phyloP scores from a whole-genome alignment of 305 asterid species.

The Striga hermonthica region DNA sequence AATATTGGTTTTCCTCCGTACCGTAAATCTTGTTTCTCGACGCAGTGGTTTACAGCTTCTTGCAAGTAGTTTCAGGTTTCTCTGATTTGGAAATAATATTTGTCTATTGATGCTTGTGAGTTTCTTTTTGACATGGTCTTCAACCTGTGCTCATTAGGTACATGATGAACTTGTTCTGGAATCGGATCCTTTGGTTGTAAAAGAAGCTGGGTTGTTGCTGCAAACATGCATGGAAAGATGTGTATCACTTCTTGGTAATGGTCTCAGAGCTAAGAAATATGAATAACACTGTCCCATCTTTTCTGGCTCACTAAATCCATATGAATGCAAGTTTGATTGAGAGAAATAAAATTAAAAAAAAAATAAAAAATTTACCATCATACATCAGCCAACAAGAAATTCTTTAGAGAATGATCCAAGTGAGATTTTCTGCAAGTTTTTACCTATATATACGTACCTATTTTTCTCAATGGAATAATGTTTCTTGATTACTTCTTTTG shows the following conservation, averaged over 20 bases:
- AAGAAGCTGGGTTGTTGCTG: slow-evolving; percentile 79
- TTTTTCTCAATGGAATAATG: slow-evolving; percentile 6
- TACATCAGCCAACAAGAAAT: neutral
- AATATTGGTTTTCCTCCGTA: too few species aligned
- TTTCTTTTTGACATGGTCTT: slow-evolving; percentile 18
- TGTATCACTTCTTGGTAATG: slow-evolving; percentile 75
- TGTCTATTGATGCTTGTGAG: slow-evolving; percentile 12
- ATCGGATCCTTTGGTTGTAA: slow-evolving; percentile 70
- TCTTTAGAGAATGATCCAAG: neutral
- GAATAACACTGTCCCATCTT: slow-evolving; percentile 10
- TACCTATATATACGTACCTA: slow-evolving; percentile 9
- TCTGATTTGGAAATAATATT: neutral
- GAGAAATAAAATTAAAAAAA: too few species aligned
- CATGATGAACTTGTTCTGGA: slow-evolving; percentile 94
- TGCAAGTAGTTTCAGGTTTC: neutral
- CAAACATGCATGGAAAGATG: slow-evolving; percentile 85
- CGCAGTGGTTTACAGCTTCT: slow-evolving; percentile 4
- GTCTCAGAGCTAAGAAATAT: slow-evolving; percentile 22
- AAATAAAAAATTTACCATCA: too few species aligned
- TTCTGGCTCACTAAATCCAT: neutral
- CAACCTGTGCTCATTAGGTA: slow-evolving; percentile 50
- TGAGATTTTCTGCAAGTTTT: slow-evolving; percentile 18
- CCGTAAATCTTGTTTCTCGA: neutral
- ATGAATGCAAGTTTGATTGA: too few species aligned
- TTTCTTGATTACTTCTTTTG: slow-evolving; percentile 30